Conservation (phyloP, 139 green algal genomes). For the Chlorella sp. region DNA sequence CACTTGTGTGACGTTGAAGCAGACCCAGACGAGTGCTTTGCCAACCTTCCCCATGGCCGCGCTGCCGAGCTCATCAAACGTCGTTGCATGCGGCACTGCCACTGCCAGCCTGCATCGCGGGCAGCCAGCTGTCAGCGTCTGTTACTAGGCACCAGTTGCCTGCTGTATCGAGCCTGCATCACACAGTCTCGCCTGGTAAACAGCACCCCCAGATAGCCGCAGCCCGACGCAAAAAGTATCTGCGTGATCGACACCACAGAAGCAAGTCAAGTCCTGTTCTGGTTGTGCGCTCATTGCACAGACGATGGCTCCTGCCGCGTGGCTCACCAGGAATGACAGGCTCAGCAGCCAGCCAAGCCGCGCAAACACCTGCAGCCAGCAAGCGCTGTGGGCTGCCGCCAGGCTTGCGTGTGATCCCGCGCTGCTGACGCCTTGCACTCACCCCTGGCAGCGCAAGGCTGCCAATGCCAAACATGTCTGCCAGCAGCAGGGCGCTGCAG, state of each 20-base stretch:
- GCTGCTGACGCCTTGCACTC: too few species aligned
- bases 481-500: slow-evolving; percentile 15
- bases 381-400: too few species aligned
- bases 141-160: too few species aligned
- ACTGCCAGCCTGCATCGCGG: slow-evolving; percentile 26
- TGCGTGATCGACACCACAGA: too few species aligned
- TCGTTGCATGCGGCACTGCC: slow-evolving; percentile 16
- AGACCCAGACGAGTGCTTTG: slow-evolving; percentile 32
- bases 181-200: too few species aligned
- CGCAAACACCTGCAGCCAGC: too few species aligned
- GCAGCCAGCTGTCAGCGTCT: too few species aligned
- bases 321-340: slow-evolving; percentile 1
- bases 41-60: slow-evolving; percentile 37
- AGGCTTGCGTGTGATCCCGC: too few species aligned
- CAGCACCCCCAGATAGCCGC: slow-evolving; percentile 39
- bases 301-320: background rate
- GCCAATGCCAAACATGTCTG: slow-evolving; percentile 51
- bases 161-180: too few species aligned
- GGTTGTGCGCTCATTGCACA: too few species aligned
- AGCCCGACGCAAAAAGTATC: slow-evolving; percentile 17
- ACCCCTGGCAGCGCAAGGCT: slow-evolving; percentile 25
- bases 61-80: slow-evolving; percentile 44
- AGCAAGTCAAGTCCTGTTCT: too few species aligned
- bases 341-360: slow-evolving; percentile 40
- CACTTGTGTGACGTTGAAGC: slow-evolving; percentile 41